Base-by-base conservation (phyloP, 768 basidiomycete genomes). In the Tulasnella sp. region DNA sequence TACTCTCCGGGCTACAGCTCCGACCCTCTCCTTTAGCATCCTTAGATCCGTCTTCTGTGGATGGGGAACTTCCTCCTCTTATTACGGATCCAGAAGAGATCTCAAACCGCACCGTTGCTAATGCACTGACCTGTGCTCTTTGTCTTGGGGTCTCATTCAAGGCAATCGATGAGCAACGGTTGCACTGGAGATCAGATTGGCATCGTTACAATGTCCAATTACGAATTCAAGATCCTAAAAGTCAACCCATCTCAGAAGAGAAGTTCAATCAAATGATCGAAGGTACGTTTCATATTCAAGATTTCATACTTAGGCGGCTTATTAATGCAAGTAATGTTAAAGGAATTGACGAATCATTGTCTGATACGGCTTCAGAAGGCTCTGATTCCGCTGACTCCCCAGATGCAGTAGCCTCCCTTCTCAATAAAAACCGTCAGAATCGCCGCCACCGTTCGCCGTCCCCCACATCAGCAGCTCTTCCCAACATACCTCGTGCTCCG, bases 151-250 rank as follows among this genome's bases (percentile, higher is more conserved):
- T 75, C 2, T 59, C 66, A 0, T 96, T 98, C 57, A 57, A 68
- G 10, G 79, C 81, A 52, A 74, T 98, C 5, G 78, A 83, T 29
- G 84, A 83, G 53, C 90, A 96, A 59, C 73, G 91, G 45, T 63
- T 68, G 1, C 93, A 98, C 65, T 95, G 86, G 64, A 78, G 80
- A 58, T 87, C 86, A 8, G 93, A 99, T 65, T 98, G 93, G 95
- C 93, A 99, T 72, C 77, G 91, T 53, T 98, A 93, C 68, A 98
- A 98, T 63, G 85, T 91, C 58, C 95, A 93, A 66, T 73, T 77
- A 41, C 79, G 79, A 50, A 67, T 90, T 43, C 55, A 52, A 28
- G 37, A 58, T 25, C 67, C 71, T 45, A 81, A 81, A 5, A 73
- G 76, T 8, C 68, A 70, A 19, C 65, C 79, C 22, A 77, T 90